A percentile compares a stretch with the other conserved stretches of the same genome.
Evolutionary conservation across 2,329 filamentous ascomycete genomes (phyloP).

Genomic region (Neoarthrinium moseri): DNA sequence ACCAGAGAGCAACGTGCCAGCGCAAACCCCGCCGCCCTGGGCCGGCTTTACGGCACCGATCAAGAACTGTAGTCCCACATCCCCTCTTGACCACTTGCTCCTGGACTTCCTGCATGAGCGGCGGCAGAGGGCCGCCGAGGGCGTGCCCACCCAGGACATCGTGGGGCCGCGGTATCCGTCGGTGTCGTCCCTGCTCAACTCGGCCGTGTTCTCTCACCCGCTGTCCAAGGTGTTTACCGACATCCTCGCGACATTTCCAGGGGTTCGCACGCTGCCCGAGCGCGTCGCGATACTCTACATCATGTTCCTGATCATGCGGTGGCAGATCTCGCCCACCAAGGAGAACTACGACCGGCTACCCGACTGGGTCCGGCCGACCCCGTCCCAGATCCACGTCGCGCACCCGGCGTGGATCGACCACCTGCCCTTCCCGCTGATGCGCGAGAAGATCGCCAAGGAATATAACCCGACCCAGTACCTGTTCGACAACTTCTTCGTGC

Average conservation of each 20-base stretch:
- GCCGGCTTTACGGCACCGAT: slow-evolving; percentile 36
- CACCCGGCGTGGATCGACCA: slow-evolving; percentile 86
- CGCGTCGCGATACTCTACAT: slow-evolving; percentile 78
- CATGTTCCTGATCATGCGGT: slow-evolving; percentile 86
- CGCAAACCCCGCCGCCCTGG: slow-evolving; percentile 14
- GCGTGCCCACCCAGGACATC: slow-evolving; percentile 62
- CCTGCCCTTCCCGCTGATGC: slow-evolving; percentile 75
- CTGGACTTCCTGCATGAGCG: slow-evolving; percentile 75
- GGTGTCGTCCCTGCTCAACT: slow-evolving; percentile 76
- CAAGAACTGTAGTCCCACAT: slow-evolving; percentile 66
- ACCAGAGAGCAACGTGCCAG: background rate
- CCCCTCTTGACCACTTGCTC: slow-evolving; percentile 75
- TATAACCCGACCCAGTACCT: slow-evolving; percentile 47
- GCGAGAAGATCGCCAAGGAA: slow-evolving; percentile 44
- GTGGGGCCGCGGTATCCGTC: slow-evolving; percentile 78
- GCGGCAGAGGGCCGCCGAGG: slow-evolving; percentile 63
- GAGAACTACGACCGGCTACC: slow-evolving; percentile 80
- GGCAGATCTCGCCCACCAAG: slow-evolving; percentile 76
- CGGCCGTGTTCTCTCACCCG: slow-evolving; percentile 66
- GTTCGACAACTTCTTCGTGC: slow-evolving; percentile 82
- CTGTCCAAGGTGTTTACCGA: slow-evolving; percentile 84
- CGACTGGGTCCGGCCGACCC: slow-evolving; percentile 66
- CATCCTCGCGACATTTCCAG: slow-evolving; percentile 80
- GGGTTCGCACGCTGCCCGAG: slow-evolving; percentile 75
- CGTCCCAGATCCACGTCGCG: slow-evolving; percentile 61